phyloP scores from a whole-genome alignment of 2,329 filamentous ascomycete species.

The Calonectria hawksworthii region DNA sequence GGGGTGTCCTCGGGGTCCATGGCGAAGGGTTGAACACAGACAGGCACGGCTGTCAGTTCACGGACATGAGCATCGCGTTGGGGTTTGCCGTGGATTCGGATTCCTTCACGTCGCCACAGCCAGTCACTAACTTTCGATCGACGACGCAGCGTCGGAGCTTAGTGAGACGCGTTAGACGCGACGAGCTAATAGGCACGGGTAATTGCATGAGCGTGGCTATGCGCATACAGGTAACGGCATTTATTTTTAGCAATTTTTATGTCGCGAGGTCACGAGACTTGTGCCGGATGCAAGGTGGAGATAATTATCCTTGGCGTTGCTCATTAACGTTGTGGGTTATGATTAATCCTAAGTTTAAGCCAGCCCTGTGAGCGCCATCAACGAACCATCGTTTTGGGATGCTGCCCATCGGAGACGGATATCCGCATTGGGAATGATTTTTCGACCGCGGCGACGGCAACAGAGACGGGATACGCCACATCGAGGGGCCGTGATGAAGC shows the following conservation, averaged over 20 bases:
- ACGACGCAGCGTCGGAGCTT: slow-evolving; percentile 11
- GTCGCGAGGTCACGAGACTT: slow-evolving; percentile 23
- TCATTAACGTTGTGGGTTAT: not conserved
- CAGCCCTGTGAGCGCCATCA: slow-evolving; percentile 24
- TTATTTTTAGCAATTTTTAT: not conserved
- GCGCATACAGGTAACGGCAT: slow-evolving; percentile 4
- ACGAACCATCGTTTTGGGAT: slow-evolving; percentile 10
- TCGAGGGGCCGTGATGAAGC: not conserved
- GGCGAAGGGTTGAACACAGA: not conserved
- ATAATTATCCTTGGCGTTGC: not conserved
- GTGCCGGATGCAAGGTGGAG: slow-evolving; percentile 12
- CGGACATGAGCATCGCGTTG: slow-evolving; percentile 36
- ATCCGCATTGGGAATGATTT: not conserved
- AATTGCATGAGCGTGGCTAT: slow-evolving; percentile 26
- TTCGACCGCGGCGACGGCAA: not conserved
- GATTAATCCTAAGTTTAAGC: slow-evolving; percentile 3
- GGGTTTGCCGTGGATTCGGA: slow-evolving; percentile 25
- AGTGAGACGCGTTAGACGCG: slow-evolving; percentile 46
- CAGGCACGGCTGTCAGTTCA: slow-evolving; percentile 15
- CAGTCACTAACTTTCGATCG: not conserved
- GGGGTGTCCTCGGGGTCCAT: slow-evolving; percentile 47
- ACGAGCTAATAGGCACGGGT: slow-evolving; percentile 31
- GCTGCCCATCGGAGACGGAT: not conserved
- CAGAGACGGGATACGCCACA: not conserved
- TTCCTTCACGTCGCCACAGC: slow-evolving; percentile 17